Evolutionary conservation across 1,284 basidiomycete genomes (phyloP), one percentile per base, ranked within the genome.

Genomic region (Malassezia caprae): DNA sequence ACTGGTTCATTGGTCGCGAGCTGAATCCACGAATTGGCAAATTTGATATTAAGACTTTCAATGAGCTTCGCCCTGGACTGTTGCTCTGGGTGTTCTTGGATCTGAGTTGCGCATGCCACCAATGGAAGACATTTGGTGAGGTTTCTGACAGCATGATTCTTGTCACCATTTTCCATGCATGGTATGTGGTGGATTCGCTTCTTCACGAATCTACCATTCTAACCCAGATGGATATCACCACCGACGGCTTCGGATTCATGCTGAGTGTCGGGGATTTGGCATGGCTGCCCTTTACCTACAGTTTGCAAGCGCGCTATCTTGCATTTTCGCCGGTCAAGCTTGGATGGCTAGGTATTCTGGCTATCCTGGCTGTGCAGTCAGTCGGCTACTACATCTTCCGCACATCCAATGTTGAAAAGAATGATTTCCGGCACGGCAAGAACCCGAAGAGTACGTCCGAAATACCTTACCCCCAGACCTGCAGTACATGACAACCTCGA

Each of bases 241-340:
- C 88, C 26, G 94, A 99, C 67, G 93, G 93, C 4, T 96, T 98
- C 67, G 94, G 94, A 7, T 96, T 93, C 81, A 99, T 98, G 94
- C 84, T 99, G 28, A 79, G 88, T 3, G 83, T 94, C 46, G 94
- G 93, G 43, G 90, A 98, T 75, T 82, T 96, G 23, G 79, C 84
- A 17, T 96, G 90, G 87, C 87, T 98, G 8, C 94, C 94, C 5
- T 96, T 96, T 77, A 84, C 84, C 13, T 99, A 96, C 77, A 84
- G 84, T 21, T 82, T 96, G 5, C 91, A 98, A 78, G 88, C 91
- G 1, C 85, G 90, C 51, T 98, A 87, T 77, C 83, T 98, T 55
- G 91, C 85, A 28, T 93, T 90, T 79, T 80, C 82, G 58, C 90
- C 83, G 10, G 79, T 88, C 34, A 83, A 88, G 62, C 83, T 98